Base-by-base conservation (phyloP, 2,329 filamentous ascomycete genomes). In the Trichoderma sp. region DNA sequence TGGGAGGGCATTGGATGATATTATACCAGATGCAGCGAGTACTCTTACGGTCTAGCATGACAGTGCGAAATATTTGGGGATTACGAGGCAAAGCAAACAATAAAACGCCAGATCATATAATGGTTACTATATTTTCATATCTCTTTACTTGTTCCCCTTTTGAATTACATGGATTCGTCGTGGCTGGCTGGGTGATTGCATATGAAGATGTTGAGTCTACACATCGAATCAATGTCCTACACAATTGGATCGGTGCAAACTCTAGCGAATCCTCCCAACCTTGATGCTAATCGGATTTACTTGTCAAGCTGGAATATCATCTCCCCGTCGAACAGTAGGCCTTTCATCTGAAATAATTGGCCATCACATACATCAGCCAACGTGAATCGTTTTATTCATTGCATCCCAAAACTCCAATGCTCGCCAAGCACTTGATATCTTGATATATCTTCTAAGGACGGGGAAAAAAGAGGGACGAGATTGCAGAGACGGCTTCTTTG, bases 381-480 rank as follows among this genome's bases (percentile, higher is more conserved):
- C 53, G 26, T 26, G 24, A 57, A 57, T 14, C 26, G 26, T 11
- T 66, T 56, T 34, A 67, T 30, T 67, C 51, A 34, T 67, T 39
- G n/a, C 64, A 56, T 67, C 51, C 64, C 51, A 51, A 60, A 47
- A 61, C 66, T 61, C 66, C 66, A 47, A 69, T 61, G 66, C 53
- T 69, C 39, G 15, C 32, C 64, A 67, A 57, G 64, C 64, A 67
- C 8, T 24, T 43, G 51, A 26, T 56, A 67, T 67, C 51, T 63
- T 47, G 28, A n/a, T 15, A 51, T 64, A 51, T 67, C 51, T 61
- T 65, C 63, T 36, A 65, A 66, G 9, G 51, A 26, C 51, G n/a
- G 43, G 28, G 26, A 14, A 34, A 21, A 32, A 24, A 51, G 14
- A n/a, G 53, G 34, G 53, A 36, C 28, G 12, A 4, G 26, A 65